Base-by-base conservation (phyloP, 805 yeast species). In the Candida nanaspora region DNA sequence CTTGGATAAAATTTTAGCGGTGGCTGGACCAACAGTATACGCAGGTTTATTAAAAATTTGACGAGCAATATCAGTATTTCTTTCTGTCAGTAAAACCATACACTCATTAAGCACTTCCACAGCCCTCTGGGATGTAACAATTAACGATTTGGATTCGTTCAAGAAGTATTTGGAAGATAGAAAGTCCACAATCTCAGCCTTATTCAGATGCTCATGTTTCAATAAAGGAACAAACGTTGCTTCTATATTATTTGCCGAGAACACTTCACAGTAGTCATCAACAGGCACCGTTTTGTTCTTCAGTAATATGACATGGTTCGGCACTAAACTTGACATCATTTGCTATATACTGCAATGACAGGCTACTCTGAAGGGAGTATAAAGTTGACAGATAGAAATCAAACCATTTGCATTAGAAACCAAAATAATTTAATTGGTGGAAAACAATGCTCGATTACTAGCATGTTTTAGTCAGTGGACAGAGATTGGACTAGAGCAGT, bases 21-120 rank as follows among this genome's bases (percentile, higher is more conserved):
- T 91, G 0, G 95, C 88, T 1, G 96, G 96, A 0, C 98, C 98
- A 6, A 91, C 96, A 0, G 96, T 86, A 53, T 80, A 91, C 0
- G 82, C 81, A 0, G 80, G 74, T 49, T 78, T 78, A 3, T 47
- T 40, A 6, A 75, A 55, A 1, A 80, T 62, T 0, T 37, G 40
- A 7, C 55, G 49, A 14, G 56, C 37, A 22, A 29, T 20, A 6
- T 31, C 37, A 40, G 44, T 48, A 7, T 34, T 40, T 14, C 45
- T 48, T 6, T 35, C 31, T 29, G 39, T 38, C n/a, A 67, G 49
- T 10, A 43, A 42, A 0, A 48, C 45, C 6, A 81, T 61, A 13
- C 74, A 56, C 30, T 66, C 64, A 45, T 74, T 74, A 11, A 87
- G 59, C 5, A 86, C 80, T 50, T 89, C 96, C 0, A 89, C 95